These are phyloP conservation scores for Lagenidium giganteum DNA, from an alignment of 352 stramenopile species.

Conservation along the genomic window DNA sequence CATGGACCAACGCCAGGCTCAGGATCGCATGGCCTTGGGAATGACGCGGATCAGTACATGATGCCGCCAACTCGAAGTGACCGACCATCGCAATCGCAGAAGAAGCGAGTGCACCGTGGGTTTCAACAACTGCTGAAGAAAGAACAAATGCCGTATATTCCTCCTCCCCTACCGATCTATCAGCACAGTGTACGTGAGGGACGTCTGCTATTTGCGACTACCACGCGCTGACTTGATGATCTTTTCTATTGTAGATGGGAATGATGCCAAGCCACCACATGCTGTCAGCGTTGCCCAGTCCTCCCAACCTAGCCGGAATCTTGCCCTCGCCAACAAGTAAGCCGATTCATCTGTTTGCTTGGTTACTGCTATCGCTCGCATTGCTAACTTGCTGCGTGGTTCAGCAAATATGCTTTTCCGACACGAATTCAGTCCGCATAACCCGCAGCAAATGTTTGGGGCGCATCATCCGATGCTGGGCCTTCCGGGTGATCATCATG, in stretches of 20 bases:
- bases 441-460: conserved; percentile 34
- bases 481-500: conserved; percentile 30
- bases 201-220: no score
- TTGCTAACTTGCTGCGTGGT: conserved; percentile 1
- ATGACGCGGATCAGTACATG: conserved; percentile 66
- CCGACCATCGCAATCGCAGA: conserved; percentile 20
- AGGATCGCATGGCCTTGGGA: conserved; percentile 48
- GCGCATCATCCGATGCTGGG: conserved; percentile 38
- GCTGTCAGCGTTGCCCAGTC: conserved; percentile 48
- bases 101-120: conserved; percentile 62
- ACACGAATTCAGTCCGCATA: conserved; percentile 67
- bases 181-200: conserved; percentile 60
- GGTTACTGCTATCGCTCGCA: background rate
- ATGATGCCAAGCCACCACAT: conserved; percentile 60
- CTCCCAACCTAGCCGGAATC: conserved; percentile 61
- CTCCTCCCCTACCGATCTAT: conserved; percentile 55
- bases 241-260: conserved; percentile 30
- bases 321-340: conserved; percentile 69
- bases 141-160: conserved; percentile 56
- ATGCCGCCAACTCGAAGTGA: conserved; percentile 45
- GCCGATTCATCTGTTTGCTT: no score
- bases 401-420: conserved; percentile 60
- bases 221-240: background rate
- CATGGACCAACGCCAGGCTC: conserved; percentile 19
- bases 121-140: conserved; percentile 80